These are phyloP conservation scores for Paramecium biaurelia DNA, from an alignment of 73 alveolate species.

Conservation along the genomic window DNA sequence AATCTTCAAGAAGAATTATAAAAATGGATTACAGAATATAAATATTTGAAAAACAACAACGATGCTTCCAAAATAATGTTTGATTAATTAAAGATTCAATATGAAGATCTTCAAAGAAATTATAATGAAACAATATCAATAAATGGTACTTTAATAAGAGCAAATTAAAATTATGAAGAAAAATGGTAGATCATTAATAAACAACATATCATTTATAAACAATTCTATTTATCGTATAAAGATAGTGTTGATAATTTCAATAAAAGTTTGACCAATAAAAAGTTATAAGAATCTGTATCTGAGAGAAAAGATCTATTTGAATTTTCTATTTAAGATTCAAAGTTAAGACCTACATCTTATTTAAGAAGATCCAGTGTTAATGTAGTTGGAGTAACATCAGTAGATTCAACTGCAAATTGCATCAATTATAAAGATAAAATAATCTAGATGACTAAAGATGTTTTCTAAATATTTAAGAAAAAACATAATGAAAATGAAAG, in stretches of 20 bases:
- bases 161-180: background rate
- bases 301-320: background rate
- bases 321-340: background rate
- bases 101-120: background rate
- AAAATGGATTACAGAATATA: conserved; percentile 28
- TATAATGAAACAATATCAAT: background rate
- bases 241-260: background rate
- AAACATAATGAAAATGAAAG: background rate
- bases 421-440: background rate
- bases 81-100: background rate
- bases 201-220: background rate
- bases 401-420: background rate
- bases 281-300: background rate
- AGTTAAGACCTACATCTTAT: background rate
- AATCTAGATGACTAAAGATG: background rate
- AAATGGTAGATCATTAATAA: background rate
- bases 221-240: background rate
- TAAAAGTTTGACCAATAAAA: background rate
- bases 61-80: background rate
- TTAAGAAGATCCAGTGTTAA: background rate
- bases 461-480: background rate
- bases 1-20: background rate
- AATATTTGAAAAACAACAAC: background rate
- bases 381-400: background rate
- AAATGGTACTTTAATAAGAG: background rate